Conservation (phyloP, 371 early-diverging fungal genomes). For the Rhizopus delemar region DNA sequence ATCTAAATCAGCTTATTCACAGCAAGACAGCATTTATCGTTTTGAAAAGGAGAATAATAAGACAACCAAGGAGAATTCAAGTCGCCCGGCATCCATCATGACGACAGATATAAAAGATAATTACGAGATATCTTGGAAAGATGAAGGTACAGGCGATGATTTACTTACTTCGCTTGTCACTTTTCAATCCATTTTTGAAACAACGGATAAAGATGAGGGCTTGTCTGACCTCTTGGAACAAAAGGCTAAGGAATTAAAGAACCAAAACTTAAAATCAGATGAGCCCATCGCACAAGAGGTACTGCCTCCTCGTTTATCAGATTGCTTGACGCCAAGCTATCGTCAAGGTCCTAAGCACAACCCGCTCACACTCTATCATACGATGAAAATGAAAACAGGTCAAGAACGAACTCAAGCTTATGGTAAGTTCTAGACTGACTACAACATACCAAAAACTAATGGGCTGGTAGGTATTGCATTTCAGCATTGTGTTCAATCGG, state of each 20-base stretch:
- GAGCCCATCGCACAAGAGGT: constrained; percentile 8
- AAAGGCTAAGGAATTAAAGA: constrained; percentile 32
- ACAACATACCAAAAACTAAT: background rate
- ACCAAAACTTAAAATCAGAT: constrained; percentile 16
- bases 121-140: constrained; percentile 51
- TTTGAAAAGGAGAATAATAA: background rate
- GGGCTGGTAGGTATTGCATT: constrained; percentile 34
- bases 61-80: background rate
- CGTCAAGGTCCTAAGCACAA: constrained; percentile 42
- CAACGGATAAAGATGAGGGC: constrained; percentile 34
- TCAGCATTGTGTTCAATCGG: constrained; percentile 40
- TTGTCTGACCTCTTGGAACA: constrained; percentile 45
- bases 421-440: constrained; percentile 22
- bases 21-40: constrained; percentile 47
- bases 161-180: constrained; percentile 37
- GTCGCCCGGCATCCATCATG: background rate
- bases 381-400: constrained; percentile 45
- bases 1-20: constrained; percentile 35
- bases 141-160: constrained; percentile 46
- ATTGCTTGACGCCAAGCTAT: constrained; percentile 40
- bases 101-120: constrained; percentile 14
- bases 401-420: constrained; percentile 40
- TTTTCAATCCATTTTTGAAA: constrained; percentile 44
- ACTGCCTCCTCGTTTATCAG: constrained; percentile 24
- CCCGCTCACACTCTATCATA: constrained; percentile 49